phyloP scores from a whole-genome alignment of 305 asterid species.

The Fraxinus baroniana region DNA sequence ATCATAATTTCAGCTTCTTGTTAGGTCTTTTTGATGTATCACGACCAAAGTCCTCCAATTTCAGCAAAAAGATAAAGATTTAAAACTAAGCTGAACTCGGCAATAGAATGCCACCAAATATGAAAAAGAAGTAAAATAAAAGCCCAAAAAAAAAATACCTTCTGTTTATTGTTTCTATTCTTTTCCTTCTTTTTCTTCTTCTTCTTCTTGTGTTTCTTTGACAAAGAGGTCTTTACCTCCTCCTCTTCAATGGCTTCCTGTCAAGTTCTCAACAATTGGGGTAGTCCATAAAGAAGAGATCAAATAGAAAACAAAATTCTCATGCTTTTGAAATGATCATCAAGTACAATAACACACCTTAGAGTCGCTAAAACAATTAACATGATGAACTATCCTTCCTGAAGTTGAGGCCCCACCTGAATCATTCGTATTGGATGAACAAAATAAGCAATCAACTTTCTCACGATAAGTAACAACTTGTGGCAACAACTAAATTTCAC shows the following conservation, averaged over 20 bases:
- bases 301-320: neutral
- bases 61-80: conserved; percentile 36
- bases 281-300: conserved; percentile 8
- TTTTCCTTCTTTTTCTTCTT: conserved; percentile 44
- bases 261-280: conserved; percentile 20
- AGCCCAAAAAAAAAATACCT: conserved; percentile 29
- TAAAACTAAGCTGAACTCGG: neutral
- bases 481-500: neutral
- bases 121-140: neutral
- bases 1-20: conserved; percentile 57
- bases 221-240: conserved; percentile 20
- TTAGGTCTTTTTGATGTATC: conserved; percentile 32
- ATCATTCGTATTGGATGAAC: conserved; percentile 13
- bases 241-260: conserved; percentile 49
- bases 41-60: conserved; percentile 30
- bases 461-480: neutral
- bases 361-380: conserved; percentile 62
- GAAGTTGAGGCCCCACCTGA: conserved; percentile 80
- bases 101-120: conserved; percentile 5
- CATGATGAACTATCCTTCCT: conserved; percentile 78
- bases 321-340: conserved; percentile 1
- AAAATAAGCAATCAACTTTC: conserved; percentile 3
- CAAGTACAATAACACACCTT: conserved; percentile 49
- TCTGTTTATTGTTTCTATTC: conserved; percentile 41
- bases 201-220: conserved; percentile 42